A percentile compares a stretch with the other conserved stretches of the same genome.
Evolutionary conservation across 345 rosid species (phyloP).

Genomic region (Carallia pectinifolia): DNA sequence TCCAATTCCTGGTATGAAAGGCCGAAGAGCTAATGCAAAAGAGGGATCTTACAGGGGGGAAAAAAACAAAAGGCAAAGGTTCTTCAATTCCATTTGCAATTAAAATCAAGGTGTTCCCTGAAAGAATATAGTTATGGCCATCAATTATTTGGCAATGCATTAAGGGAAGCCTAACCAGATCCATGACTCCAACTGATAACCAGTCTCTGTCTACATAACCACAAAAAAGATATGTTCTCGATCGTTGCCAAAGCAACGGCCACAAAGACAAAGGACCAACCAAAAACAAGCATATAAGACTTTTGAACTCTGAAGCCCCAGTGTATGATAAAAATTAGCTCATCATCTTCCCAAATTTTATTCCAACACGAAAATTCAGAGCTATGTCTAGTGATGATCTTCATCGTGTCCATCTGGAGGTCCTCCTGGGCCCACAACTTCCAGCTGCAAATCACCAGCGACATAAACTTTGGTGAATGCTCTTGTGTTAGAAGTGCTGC

Average conservation of each 20-base stretch:
- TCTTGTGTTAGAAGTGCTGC: background rate
- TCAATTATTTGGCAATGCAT: constrained; percentile 43
- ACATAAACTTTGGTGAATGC: background rate
- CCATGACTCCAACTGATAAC: constrained; percentile 27
- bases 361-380: constrained; percentile 16
- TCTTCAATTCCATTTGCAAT: constrained; percentile 20
- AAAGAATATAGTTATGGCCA: constrained; percentile 44
- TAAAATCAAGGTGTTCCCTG: constrained; percentile 16
- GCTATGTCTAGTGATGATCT: constrained; percentile 26
- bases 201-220: constrained; percentile 28
- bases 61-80: constrained; percentile 5
- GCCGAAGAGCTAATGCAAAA: no score
- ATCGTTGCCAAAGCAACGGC: constrained; percentile 35
- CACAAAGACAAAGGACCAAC: constrained; percentile 22
- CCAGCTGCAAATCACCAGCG: constrained; percentile 51
- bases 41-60: background rate
- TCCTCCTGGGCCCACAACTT: constrained; percentile 95
- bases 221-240: constrained; percentile 16
- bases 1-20: no score
- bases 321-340: constrained; percentile 36
- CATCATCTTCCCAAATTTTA: constrained; percentile 33
- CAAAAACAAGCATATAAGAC: constrained; percentile 25
- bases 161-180: constrained; percentile 26
- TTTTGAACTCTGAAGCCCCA: constrained; percentile 29
- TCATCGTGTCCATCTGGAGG: constrained; percentile 74